Evolutionary conservation across 805 yeast species (phyloP), one percentile per base, ranked within the genome.

Genomic region (Ogataea haglerorum): DNA sequence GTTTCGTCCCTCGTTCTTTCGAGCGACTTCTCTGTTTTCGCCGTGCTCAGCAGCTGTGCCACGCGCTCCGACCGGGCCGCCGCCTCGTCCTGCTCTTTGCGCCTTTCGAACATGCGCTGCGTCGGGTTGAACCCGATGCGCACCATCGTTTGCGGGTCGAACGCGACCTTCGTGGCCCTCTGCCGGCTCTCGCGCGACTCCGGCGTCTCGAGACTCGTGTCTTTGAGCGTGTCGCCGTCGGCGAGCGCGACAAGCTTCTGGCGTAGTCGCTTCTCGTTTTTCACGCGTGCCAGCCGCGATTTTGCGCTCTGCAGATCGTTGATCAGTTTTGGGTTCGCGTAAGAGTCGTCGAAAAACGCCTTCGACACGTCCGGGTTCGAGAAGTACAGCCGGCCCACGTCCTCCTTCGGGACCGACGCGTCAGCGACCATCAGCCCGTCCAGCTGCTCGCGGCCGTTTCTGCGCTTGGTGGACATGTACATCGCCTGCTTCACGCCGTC

Each of bases 331-430:
- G 82, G 77, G 54, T 73, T 71, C 9, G 67, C 67, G 47, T 66
- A 78, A 23, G 67, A 63, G 12, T 72, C 73, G 50, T 74, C 70
- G 50, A 70, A 76, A 48, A 76, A 77, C 3, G 80, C 79, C 34
- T 62, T 61, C 19, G 75, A 72, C 4, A 76, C 70, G 17, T 63
- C 57, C 1, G 59, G 57, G 36, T 62, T 65, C 3, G 69, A 63
- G 45, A 76, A 78, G 27, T 61, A 57, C 24, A 58, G 42, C 24
- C 50, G 47, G 5, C 57, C 54, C 15, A 45, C 28, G 17, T 54
- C 52, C 16, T 49, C 40, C 34, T 49, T 49, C 9, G 44, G 47
- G 38, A 58, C 54, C 13, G 55, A 58, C 4, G 58, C 46, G 22
- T 55, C 63, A 22, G 47, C 49, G 36, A 36, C 39, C 21, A 56